Conservation (phyloP, 2,329 filamentous ascomycete genomes). For the Clonostachys sp. region DNA sequence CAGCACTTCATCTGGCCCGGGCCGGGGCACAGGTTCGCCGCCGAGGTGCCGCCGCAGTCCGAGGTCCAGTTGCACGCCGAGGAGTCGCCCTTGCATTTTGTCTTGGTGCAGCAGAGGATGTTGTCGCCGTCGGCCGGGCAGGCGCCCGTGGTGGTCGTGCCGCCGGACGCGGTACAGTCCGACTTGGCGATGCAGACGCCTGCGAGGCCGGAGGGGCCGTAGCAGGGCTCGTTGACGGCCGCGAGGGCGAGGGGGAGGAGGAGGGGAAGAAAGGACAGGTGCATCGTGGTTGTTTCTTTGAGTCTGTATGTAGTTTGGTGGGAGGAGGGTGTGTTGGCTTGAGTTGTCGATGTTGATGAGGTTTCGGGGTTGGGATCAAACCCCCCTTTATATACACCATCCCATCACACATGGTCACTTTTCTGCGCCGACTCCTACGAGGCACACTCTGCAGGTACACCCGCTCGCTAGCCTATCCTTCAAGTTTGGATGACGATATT, state of each 20-base stretch:
- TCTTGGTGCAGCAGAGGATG: conserved; percentile 36
- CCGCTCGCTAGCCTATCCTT: no score
- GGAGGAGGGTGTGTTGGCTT: no score
- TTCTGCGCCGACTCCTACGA: no score
- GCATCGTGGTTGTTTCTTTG: not conserved
- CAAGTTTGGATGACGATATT: no score
- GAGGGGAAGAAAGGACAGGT: conserved; percentile 4
- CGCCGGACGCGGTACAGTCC: conserved; percentile 26
- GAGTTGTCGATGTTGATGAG: no score
- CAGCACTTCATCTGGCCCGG: conserved; percentile 32
- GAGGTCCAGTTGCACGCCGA: conserved; percentile 31
- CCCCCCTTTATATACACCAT: no score
- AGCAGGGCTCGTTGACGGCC: conserved; percentile 23
- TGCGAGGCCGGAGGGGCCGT: conserved; percentile 11
- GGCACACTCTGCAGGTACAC: no score
- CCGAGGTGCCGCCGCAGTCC: conserved; percentile 24
- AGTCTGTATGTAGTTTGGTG: no score
- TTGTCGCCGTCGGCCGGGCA: conserved; percentile 29
- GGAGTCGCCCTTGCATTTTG: conserved; percentile 20
- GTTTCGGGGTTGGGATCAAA: no score
- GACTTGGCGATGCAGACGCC: conserved; percentile 31
- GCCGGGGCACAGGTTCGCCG: conserved; percentile 27
- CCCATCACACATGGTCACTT: no score
- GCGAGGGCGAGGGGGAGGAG: conserved; percentile 10
- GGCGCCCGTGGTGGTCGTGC: conserved; percentile 25